These are phyloP conservation scores for Ramicandelaber brevisporus DNA, from an alignment of 192 early-diverging fungal species.

Conservation along the genomic window DNA sequence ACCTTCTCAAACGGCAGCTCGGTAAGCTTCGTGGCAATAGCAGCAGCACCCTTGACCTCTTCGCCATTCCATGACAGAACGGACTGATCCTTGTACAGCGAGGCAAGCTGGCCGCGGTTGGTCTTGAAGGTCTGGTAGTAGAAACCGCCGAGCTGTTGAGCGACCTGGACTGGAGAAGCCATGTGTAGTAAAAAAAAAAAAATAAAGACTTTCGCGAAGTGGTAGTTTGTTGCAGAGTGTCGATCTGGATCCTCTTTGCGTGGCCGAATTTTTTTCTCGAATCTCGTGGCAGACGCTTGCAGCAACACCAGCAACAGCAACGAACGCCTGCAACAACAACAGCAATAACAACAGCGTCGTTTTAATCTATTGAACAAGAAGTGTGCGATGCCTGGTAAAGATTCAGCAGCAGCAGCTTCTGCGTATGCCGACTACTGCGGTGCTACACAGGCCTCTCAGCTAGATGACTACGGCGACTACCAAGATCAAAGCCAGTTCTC, in stretches of 20 bases:
- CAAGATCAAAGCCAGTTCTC: constrained; percentile 10
- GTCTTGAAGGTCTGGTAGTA: constrained; percentile 76
- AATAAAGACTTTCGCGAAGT: background rate
- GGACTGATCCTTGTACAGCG: constrained; percentile 54
- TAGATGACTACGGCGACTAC: constrained; percentile 1
- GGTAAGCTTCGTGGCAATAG: constrained; percentile 52
- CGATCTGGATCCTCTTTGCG: too few relatives aligned
- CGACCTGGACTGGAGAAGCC: constrained; percentile 11
- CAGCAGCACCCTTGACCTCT: constrained; percentile 23
- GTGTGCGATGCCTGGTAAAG: constrained; percentile 1
- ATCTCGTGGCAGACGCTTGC: too few relatives aligned
- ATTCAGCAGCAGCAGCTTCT: background rate
- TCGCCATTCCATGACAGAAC: constrained; percentile 73
- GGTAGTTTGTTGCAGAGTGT: too few relatives aligned
- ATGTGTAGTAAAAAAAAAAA: constrained; percentile 1
- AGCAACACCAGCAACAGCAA: too few relatives aligned
- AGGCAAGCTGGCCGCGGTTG: constrained; percentile 27
- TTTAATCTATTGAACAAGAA: too few relatives aligned
- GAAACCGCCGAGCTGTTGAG: constrained; percentile 48
- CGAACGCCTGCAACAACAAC: too few relatives aligned
- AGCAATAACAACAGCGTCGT: too few relatives aligned
- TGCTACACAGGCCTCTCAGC: background rate
- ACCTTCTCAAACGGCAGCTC: constrained; percentile 59
- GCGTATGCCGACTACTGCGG: background rate
- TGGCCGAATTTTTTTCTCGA: too few relatives aligned